Evolutionary conservation across 176 grass and related monocot species (phyloP).

Genomic region (Eleusine coracana): DNA sequence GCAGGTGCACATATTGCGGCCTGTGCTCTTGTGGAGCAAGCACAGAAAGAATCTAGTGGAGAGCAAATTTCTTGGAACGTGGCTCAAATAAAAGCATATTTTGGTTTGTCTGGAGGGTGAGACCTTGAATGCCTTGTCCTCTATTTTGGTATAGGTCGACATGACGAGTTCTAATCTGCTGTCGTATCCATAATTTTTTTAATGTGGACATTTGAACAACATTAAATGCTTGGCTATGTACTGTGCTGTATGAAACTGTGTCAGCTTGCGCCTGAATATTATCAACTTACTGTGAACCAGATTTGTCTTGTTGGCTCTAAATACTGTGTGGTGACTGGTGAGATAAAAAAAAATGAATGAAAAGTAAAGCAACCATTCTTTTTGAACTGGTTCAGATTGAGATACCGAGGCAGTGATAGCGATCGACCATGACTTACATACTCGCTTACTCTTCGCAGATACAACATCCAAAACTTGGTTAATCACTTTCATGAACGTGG

Average conservation of each 20-base stretch:
- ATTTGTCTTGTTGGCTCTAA: not conserved
- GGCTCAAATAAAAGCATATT: constrained; percentile 85
- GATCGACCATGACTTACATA: constrained; percentile 22
- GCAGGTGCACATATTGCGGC: constrained; percentile 93
- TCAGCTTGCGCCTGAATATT: not conserved
- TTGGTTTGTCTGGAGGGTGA: constrained; percentile 91
- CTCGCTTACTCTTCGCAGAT: constrained; percentile 51
- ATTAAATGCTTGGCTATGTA: not conserved
- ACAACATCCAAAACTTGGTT: constrained; percentile 73
- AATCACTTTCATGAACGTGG: constrained; percentile 91
- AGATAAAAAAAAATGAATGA: not conserved
- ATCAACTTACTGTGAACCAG: not conserved
- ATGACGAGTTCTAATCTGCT: not conserved
- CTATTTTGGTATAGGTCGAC: not conserved
- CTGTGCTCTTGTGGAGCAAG: constrained; percentile 74
- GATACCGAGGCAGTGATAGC: not conserved
- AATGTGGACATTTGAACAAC: not conserved
- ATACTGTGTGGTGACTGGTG: not conserved
- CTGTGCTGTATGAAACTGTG: not conserved
- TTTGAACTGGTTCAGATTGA: not conserved
- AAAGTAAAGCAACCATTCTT: not conserved
- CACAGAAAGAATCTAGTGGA: constrained; percentile 71
- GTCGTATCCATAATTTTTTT: not conserved
- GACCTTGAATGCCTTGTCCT: not conserved
- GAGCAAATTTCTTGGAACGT: constrained; percentile 64